Evolutionary conservation across 179 eudicot species (phyloP), one percentile per base, ranked within the genome.

Genomic region (Silene noctiflora): DNA sequence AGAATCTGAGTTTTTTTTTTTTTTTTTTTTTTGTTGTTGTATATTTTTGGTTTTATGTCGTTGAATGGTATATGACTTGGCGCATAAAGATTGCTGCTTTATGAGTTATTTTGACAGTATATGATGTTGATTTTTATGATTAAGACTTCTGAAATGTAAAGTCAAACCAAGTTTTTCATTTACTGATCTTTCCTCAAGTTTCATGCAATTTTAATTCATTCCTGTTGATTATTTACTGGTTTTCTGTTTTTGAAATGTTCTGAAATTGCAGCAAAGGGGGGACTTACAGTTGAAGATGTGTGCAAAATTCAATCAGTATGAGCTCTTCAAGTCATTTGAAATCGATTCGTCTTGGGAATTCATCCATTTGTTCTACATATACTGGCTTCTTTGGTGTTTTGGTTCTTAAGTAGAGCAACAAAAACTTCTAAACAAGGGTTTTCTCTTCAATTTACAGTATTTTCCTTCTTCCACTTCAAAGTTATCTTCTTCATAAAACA

Each of bases 351-450:
- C 78, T 56, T 89, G 85, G 88, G 80, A 87, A 80, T 81, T 79
- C 79, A 85, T 78, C 75, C 72, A 83, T 77, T 77, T 91, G 80
- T 85, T 88, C 78, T 86, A 77, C 77, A 82, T 87, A 61, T 90
- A 79, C 64, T 78, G 71, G 39, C 85, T 81, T 25, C 89, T 90
- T 69, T 70, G 84, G 71, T 85, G 87, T 82, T 87, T 81, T 75
- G 87, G 86, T 27, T 86, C 88, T 3, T 88, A 83, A 87, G 21
- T 56, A 16, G 56, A 20, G 71, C 69, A 27, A 2, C 44, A 65
- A 29, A 56, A 29, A 46, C 24, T 3, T 16, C 27, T 20, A 72
- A n/a, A 29, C 22, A 65, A 55, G 60, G 76, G 67, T 7, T 63
- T 69, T 29, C 44, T n/a, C 58, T 73, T 33, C n/a, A 44, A 71